phyloP scores from a whole-genome alignment of 1,139 yeast genomes.

The Candida gigantensis region DNA sequence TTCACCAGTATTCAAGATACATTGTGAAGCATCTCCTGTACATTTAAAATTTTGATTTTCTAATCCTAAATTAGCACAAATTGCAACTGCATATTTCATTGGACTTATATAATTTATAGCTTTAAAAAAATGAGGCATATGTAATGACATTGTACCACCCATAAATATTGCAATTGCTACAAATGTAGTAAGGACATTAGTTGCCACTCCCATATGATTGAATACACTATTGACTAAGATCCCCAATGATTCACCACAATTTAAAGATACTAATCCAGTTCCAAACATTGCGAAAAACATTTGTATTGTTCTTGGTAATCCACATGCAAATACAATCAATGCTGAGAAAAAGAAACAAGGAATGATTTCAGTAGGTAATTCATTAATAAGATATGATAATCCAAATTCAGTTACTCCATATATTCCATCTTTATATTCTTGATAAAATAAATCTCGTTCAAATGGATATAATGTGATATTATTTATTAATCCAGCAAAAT shows the following conservation, averaged over 20 bases:
- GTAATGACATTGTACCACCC: constrained; percentile 85
- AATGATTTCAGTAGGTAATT: constrained; percentile 70
- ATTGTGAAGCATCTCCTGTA: constrained; percentile 20
- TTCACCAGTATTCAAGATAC: constrained; percentile 37
- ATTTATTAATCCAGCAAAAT: constrained; percentile 78
- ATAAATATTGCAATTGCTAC: constrained; percentile 71
- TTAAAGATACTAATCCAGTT: constrained; percentile 54
- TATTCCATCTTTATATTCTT: constrained; percentile 74
- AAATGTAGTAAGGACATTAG: constrained; percentile 64
- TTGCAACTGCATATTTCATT: constrained; percentile 65
- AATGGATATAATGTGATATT: constrained; percentile 74
- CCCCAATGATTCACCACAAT: constrained; percentile 84
- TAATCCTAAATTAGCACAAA: constrained; percentile 43
- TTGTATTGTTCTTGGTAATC: constrained; percentile 67
- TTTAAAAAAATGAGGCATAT: constrained; percentile 67
- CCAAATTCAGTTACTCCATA: constrained; percentile 71
- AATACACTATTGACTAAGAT: constrained; percentile 75
- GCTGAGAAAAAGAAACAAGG: constrained; percentile 61
- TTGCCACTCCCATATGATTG: constrained; percentile 76
- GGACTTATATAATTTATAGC: constrained; percentile 78
- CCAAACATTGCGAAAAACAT: constrained; percentile 70
- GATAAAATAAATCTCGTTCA: constrained; percentile 74
- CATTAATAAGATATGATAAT: constrained; percentile 62
- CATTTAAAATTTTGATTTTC: constrained; percentile 35
- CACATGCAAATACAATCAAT: constrained; percentile 67